Evolutionary conservation across 768 basidiomycete genomes (phyloP).

Genomic region (Daedaleopsis sinensis): DNA sequence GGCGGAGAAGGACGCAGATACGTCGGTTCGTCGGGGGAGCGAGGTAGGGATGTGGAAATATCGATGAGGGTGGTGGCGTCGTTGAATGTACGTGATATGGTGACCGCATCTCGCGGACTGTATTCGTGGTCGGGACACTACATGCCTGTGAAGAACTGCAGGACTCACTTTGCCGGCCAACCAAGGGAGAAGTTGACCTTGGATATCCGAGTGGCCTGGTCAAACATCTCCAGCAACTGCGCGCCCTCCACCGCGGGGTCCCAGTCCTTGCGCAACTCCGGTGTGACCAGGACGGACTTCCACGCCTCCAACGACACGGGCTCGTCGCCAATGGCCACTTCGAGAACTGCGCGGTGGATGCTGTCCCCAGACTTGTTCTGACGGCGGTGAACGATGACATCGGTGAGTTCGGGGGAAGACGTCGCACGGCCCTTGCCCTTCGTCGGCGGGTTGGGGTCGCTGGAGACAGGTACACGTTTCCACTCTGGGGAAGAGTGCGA

Average conservation of each 20-base stretch:
- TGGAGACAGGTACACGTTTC: slow-evolving; percentile 70
- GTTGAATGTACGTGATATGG: slow-evolving; percentile 84
- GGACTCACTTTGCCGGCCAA: slow-evolving; percentile 93
- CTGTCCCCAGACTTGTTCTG: slow-evolving; percentile 69
- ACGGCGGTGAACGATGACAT: slow-evolving; percentile 81
- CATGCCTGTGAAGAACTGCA: neutral
- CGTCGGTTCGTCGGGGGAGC: slow-evolving; percentile 86
- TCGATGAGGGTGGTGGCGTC: slow-evolving; percentile 85
- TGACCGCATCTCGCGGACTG: slow-evolving; percentile 92
- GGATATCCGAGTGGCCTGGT: slow-evolving; percentile 80
- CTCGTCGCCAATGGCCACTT: slow-evolving; percentile 67
- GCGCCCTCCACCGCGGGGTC: slow-evolving; percentile 92
- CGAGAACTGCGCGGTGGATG: slow-evolving; percentile 81
- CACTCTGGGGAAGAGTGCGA: slow-evolving; percentile 73
- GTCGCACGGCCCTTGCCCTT: slow-evolving; percentile 66
- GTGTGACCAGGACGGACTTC: slow-evolving; percentile 81
- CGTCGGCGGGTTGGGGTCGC: slow-evolving; percentile 40
- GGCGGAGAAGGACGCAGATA: slow-evolving; percentile 92
- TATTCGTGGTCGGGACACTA: slow-evolving; percentile 4
- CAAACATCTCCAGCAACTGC: slow-evolving; percentile 82
- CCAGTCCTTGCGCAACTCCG: slow-evolving; percentile 89
- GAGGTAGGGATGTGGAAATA: slow-evolving; percentile 91
- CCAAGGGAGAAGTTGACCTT: slow-evolving; percentile 93
- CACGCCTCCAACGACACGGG: slow-evolving; percentile 69
- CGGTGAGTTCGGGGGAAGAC: slow-evolving; percentile 59